Evolutionary conservation across 1,284 basidiomycete species (phyloP).

Genomic region (Sanghuangporus weigelae): DNA sequence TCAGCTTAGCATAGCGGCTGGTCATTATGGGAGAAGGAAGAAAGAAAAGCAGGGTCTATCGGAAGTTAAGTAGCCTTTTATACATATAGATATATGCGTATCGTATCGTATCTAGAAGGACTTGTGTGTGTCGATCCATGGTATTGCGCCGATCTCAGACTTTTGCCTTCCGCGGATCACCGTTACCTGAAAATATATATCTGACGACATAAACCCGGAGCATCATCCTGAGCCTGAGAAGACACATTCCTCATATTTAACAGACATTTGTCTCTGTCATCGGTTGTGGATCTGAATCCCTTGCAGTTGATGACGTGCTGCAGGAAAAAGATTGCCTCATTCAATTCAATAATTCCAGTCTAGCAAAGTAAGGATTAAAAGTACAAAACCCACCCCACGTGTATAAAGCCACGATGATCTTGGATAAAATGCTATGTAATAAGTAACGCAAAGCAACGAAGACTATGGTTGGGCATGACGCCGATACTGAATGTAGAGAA

Average conservation of each 20-base stretch:
- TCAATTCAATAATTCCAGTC: not conserved
- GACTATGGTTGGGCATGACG: not conserved
- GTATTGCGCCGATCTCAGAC: too few relatives aligned
- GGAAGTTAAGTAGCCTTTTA: not conserved
- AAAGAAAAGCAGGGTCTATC: not conserved
- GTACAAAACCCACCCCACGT: not conserved
- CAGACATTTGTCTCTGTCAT: not conserved
- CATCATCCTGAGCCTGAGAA: too few relatives aligned
- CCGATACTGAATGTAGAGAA: not conserved
- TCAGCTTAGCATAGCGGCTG: constrained; percentile 33
- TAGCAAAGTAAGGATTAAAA: not conserved
- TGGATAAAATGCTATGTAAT: constrained; percentile 1
- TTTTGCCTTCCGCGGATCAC: too few relatives aligned
- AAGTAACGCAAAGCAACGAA: not conserved
- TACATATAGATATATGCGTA: not conserved
- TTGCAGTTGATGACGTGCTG: not conserved
- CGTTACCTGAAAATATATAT: too few relatives aligned
- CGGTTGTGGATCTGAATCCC: not conserved
- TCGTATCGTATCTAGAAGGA: too few relatives aligned
- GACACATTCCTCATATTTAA: too few relatives aligned
- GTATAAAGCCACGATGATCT: not conserved
- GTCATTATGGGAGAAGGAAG: constrained; percentile 3
- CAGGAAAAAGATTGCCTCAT: not conserved
- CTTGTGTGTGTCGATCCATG: too few relatives aligned
- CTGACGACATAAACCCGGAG: too few relatives aligned